These are phyloP conservation scores for Daldinia eschscholtzii DNA, from an alignment of 2,329 filamentous ascomycete species.

Conservation along the genomic window DNA sequence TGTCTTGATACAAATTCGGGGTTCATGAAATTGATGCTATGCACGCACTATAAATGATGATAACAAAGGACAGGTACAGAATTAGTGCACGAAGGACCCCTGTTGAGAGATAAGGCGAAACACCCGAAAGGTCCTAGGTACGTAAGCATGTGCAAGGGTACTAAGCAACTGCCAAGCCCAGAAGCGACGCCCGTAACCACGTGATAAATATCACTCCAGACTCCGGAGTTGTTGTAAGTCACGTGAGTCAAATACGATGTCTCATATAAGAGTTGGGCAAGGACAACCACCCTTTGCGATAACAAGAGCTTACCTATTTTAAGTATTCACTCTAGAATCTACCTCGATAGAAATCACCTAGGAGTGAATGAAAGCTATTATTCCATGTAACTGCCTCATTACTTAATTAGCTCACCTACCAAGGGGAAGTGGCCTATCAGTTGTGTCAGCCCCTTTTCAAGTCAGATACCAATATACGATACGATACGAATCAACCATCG, in stretches of 20 bases:
- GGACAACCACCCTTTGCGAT: too few species aligned
- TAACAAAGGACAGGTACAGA: conserved; percentile 6
- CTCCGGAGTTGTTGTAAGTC: neutral
- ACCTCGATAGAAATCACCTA: too few species aligned
- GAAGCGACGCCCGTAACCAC: neutral
- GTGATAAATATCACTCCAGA: neutral
- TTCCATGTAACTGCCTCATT: neutral
- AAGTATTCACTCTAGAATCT: too few species aligned
- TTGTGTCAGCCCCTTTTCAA: neutral
- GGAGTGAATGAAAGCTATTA: neutral
- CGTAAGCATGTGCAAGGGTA: conserved; percentile 2
- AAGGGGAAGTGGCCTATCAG: neutral
- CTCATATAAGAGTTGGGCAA: neutral
- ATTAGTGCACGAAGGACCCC: neutral
- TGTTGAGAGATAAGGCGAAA: neutral
- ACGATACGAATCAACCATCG: neutral
- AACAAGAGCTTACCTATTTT: too few species aligned
- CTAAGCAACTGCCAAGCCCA: neutral
- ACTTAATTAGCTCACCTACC: too few species aligned
- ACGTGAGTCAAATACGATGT: neutral
- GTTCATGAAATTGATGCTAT: neutral
- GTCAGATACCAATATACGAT: neutral
- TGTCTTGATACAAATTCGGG: conserved; percentile 1
- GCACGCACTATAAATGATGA: neutral
- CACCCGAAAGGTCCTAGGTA: neutral